Conservation (phyloP, 805 yeast genomes). For the Tetrapisispora nanseiensis region DNA sequence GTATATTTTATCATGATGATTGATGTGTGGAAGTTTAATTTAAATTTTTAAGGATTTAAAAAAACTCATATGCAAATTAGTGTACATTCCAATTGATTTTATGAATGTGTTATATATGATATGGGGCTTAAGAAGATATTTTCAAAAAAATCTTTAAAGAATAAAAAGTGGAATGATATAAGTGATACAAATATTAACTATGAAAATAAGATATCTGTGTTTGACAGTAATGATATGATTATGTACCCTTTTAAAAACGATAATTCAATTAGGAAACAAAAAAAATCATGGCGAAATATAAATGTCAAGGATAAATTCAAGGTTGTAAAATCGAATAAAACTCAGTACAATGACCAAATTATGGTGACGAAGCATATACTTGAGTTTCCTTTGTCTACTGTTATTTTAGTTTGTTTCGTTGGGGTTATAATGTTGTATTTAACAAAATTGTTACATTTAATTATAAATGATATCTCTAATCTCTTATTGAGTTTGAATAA, state of each 20-base stretch:
- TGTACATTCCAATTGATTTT: too few relatives aligned
- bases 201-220: not conserved
- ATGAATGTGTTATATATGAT: not conserved
- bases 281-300: not conserved
- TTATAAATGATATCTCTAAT: constrained; percentile 1
- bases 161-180: too few relatives aligned
- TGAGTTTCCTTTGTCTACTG: constrained; percentile 5
- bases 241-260: not conserved
- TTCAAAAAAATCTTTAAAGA: not conserved
- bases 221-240: not conserved
- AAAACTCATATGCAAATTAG: too few relatives aligned
- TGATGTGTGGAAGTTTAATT: too few relatives aligned
- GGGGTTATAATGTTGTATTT: not conserved
- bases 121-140: not conserved
- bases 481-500: not conserved
- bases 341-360: not conserved
- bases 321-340: not conserved
- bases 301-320: not conserved
- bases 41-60: too few relatives aligned
- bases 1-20: too few relatives aligned
- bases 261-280: not conserved
- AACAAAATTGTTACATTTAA: not conserved
- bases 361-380: constrained; percentile 5
- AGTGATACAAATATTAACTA: too few relatives aligned
- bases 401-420: constrained; percentile 1